Evolutionary conservation across 495 filamentous ascomycete species (phyloP), one percentile per base, ranked within the genome.

Genomic region (Hypoxylon cercidicola): DNA sequence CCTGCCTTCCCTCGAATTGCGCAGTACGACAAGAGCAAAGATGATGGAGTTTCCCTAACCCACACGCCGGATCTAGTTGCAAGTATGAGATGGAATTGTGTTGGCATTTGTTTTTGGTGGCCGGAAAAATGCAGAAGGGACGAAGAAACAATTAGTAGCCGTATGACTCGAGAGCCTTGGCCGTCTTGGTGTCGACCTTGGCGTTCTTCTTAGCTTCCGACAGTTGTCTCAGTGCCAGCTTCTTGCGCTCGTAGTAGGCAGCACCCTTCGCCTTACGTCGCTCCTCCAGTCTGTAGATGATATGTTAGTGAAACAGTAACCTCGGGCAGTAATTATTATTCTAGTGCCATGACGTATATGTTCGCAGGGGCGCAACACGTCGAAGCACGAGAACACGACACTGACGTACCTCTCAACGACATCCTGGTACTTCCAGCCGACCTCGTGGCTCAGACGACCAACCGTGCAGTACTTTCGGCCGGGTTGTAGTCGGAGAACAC

Each of bases 211-310:
- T 87, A 72, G 95, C 94, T 78, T 97, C 90, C 69, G 87, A 84
- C 58, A 97, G 84, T 83, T 92, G 91, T 85, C 88, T 93, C 78
- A 88, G 87, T 71, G 90, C 89, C 55, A 89, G 85, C 93, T 96
- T 96, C 95, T 97, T 99, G 87, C 93, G 92, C 84, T 93, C 92
- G 87, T 99, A 99, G 90, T 97, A 99, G 77, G 95, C 95, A 73
- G 90, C 88, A 75, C 93, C 91, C 89, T 98, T 98, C 79, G 94
- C 93, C 86, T 99, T 99, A 83, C 95, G 89, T 81, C 93, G 88
- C 88, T 99, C 95, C 88, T 99, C 95, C 73, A 99, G 88, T 82
- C 95, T 99, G 75, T 75, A 61, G 53, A 47, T 9, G 4, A 60
- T 16, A 55, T 51, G 78, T 85, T 75, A 84, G 81, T 67, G 72